Percentiles rank a stretch among this genome's conserved stretches.
phyloP scores from a whole-genome alignment of 495 filamentous ascomycete species.

The Trichoderma reesei region DNA sequence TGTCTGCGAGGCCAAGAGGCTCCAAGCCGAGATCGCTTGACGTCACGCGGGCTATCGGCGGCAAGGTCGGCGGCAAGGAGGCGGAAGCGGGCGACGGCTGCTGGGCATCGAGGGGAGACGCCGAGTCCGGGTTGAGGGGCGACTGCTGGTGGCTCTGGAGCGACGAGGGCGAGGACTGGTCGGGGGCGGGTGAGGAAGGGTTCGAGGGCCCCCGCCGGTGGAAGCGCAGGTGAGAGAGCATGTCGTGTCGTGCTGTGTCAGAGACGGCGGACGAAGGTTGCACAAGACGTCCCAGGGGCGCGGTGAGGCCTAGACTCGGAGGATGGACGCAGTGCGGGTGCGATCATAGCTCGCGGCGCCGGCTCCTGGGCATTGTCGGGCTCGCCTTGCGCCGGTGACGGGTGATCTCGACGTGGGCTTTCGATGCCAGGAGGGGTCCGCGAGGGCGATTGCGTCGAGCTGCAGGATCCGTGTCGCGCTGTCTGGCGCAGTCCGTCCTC shows the following conservation, averaged over 20 bases:
- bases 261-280: neutral
- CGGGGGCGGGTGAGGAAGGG: constrained; percentile 40
- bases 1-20: neutral
- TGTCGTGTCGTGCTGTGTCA: constrained; percentile 15
- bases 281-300: neutral
- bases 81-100: constrained; percentile 30
- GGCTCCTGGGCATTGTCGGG: neutral
- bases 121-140: constrained; percentile 25
- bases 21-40: constrained; percentile 25
- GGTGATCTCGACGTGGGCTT: no score
- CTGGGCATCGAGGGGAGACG: constrained; percentile 29
- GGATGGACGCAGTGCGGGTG: neutral
- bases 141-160: constrained; percentile 24
- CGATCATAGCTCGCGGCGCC: neutral
- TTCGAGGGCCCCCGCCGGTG: constrained; percentile 44
- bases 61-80: constrained; percentile 30
- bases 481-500: neutral
- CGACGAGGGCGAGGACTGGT: constrained; percentile 26
- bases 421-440: neutral
- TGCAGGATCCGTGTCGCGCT: neutral
- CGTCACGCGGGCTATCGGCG: constrained; percentile 36
- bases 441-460: neutral
- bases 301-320: neutral
- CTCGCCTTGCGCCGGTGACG: no score
- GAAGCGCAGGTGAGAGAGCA: constrained; percentile 47